phyloP scores from a whole-genome alignment of 2,329 filamentous ascomycete genomes.

The Nothomitra cinnamomea region DNA sequence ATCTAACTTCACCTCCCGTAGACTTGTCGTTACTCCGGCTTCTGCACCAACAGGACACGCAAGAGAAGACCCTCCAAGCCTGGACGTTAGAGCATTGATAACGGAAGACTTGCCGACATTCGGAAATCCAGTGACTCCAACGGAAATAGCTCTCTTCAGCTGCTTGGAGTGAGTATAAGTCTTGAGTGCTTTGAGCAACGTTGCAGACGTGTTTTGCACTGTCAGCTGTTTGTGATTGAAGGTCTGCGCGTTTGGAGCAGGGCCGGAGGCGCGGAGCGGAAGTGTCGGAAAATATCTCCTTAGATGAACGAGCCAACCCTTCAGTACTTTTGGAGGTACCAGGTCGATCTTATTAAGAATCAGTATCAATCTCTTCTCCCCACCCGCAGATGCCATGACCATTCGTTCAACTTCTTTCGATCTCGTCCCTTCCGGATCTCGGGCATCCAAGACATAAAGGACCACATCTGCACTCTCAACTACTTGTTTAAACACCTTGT shows the following conservation, averaged over 20 bases:
- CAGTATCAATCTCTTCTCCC: slow-evolving; percentile 75
- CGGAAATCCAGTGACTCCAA: slow-evolving; percentile 88
- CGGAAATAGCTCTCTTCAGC: slow-evolving; percentile 75
- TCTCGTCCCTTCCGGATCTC: slow-evolving; percentile 78
- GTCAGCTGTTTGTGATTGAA: slow-evolving; percentile 88
- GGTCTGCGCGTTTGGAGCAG: slow-evolving; percentile 70
- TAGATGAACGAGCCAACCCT: slow-evolving; percentile 69
- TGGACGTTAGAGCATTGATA: slow-evolving; percentile 77
- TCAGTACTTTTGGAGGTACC: slow-evolving; percentile 64
- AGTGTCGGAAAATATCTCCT: slow-evolving; percentile 83
- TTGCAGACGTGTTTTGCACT: slow-evolving; percentile 67
- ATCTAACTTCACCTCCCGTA: slow-evolving; percentile 84
- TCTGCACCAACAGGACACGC: slow-evolving; percentile 82
- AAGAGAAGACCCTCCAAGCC: slow-evolving; percentile 49
- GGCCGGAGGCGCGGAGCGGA: slow-evolving; percentile 67
- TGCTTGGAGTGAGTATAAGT: slow-evolving; percentile 69
- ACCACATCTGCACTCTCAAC: slow-evolving; percentile 79
- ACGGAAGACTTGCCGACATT: slow-evolving; percentile 95
- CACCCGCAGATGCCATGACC: slow-evolving; percentile 73
- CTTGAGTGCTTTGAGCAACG: slow-evolving; percentile 79
- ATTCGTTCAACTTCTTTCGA: slow-evolving; percentile 81
- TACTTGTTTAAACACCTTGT: slow-evolving; percentile 92
- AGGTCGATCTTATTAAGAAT: slow-evolving; percentile 94
- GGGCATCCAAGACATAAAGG: slow-evolving; percentile 81
- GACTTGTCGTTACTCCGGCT: slow-evolving; percentile 76